These are phyloP conservation scores for Wickerhamomyces xylosicus DNA, from an alignment of 805 yeast genomes.

Conservation along the genomic window DNA sequence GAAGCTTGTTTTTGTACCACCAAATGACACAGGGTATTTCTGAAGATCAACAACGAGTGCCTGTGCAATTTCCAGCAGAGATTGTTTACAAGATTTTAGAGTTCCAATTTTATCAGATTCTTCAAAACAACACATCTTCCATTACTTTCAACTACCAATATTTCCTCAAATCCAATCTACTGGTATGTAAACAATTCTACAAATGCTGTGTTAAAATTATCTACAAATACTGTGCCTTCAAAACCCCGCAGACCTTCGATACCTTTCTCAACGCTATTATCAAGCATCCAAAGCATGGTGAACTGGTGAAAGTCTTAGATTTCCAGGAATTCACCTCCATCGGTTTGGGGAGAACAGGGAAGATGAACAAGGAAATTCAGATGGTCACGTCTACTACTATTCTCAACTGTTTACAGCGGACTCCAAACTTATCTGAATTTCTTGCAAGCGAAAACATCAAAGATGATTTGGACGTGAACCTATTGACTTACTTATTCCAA, in stretches of 20 bases:
- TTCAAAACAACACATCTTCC: conserved; percentile 39
- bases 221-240: conserved; percentile 61
- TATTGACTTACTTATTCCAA: conserved; percentile 40
- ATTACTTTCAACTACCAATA: conserved; percentile 40
- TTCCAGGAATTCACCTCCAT: conserved; percentile 83
- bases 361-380: conserved; percentile 86
- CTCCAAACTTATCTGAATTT: conserved; percentile 68
- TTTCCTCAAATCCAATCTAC: conserved; percentile 40
- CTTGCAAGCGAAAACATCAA: conserved; percentile 80
- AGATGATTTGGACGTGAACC: conserved; percentile 59
- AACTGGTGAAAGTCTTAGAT: conserved; percentile 66
- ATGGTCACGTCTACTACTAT: conserved; percentile 77
- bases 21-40: neutral
- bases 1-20: neutral
- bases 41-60: neutral
- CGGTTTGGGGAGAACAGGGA: conserved; percentile 81
- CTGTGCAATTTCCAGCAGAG: conserved; percentile 36
- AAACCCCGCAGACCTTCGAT: conserved; percentile 74
- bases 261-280: conserved; percentile 49
- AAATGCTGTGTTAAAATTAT: conserved; percentile 46
- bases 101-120: conserved; percentile 38
- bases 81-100: conserved; percentile 44
- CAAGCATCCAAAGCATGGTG: conserved; percentile 37
- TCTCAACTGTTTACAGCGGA: conserved; percentile 44
- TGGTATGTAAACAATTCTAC: conserved; percentile 49